Evolutionary conservation across 129 eudicot genomes (phyloP), one percentile per base, ranked within the genome.

Genomic region (Lactuca saligna): DNA sequence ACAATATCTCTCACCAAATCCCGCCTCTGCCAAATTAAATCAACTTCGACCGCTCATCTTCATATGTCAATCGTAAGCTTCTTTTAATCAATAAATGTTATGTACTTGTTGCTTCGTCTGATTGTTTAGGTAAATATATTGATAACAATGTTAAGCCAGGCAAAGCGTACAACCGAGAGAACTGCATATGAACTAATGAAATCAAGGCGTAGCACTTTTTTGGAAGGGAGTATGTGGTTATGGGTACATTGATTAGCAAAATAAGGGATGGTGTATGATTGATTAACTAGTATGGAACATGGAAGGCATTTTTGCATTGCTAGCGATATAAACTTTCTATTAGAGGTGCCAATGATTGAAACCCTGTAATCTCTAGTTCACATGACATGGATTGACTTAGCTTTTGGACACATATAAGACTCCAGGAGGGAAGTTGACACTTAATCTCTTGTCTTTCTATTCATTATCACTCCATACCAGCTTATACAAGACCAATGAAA

Each of bases 11-110:
- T 61, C 68, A 64, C 97, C 49, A 76, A 73, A 54, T 81, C 88
- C 61, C 95, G 97, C 3, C 61, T 89, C 59, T 79, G 86, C 64
- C 90, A 83, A 37, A 81, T 93, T 65, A 83, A 46, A 17, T 73
- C 88, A 61, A 93, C 99, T 53, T 82, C 92, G 7, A 70, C 90
- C 12, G 97, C 92, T 61, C 97, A 93, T 76, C 72, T 89, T 65
- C 79, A 74, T 6, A 87, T 75, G 78, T 89, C 95, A 35, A 57
- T 87, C 15, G 97, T 93, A 75, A 82, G 83, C 68, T 57, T 61
- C n/a, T 41, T 33, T 70, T 56, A 10, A 31, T 56, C 15, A 2
- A 7, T 46, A 20, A 3, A 32, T 48, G 29, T 75, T n/a, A 25
- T 75, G 11, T 66, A n/a, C 35, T 38, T 58, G 14, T 16, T 68